A percentile compares a stretch with the other conserved stretches of the same genome.
These are phyloP conservation scores for Mycena belliarum DNA, from an alignment of 768 basidiomycete species.

Conservation along the genomic window DNA sequence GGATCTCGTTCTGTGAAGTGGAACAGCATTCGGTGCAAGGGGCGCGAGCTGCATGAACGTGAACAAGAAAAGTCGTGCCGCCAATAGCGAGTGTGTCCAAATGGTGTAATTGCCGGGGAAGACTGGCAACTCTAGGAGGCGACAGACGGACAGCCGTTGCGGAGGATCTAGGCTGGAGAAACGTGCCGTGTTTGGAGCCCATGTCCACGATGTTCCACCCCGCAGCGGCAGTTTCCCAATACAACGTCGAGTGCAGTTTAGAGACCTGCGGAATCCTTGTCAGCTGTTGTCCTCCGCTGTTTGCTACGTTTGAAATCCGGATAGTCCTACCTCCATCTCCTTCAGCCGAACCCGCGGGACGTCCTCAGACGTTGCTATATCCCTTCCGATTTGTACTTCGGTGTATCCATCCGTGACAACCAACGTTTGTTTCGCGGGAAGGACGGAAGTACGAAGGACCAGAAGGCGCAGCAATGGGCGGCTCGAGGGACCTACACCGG, in stretches of 20 bases:
- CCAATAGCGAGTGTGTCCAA: slow-evolving; percentile 68
- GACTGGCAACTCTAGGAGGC: slow-evolving; percentile 63
- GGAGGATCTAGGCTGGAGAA: slow-evolving; percentile 41
- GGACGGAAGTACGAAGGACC: slow-evolving; percentile 54
- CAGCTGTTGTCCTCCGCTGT: too few relatives aligned
- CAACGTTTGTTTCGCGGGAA: slow-evolving; percentile 50
- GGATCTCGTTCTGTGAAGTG: slow-evolving; percentile 54
- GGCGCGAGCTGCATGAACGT: slow-evolving; percentile 62
- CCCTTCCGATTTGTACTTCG: slow-evolving; percentile 77
- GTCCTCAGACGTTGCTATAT: slow-evolving; percentile 52
- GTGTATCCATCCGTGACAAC: slow-evolving; percentile 47
- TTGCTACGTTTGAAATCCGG: too few relatives aligned
- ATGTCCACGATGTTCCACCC: slow-evolving; percentile 82
- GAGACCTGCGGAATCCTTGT: too few relatives aligned
- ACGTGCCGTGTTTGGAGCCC: slow-evolving; percentile 86
- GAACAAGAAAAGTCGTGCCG: slow-evolving; percentile 67
- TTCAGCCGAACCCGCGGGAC: slow-evolving; percentile 71
- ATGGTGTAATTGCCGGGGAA: slow-evolving; percentile 64
- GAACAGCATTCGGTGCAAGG: slow-evolving; percentile 66
- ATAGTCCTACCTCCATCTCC: slow-evolving; percentile 82
- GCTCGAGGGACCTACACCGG: slow-evolving; percentile 5
- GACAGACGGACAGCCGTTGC: slow-evolving; percentile 52
- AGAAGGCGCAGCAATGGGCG: slow-evolving; percentile 25
- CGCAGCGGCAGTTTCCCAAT: slow-evolving; percentile 54
- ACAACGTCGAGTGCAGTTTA: slow-evolving; percentile 76